Conservation (phyloP, 1,284 basidiomycete genomes). For the Ustilago trichophora region DNA sequence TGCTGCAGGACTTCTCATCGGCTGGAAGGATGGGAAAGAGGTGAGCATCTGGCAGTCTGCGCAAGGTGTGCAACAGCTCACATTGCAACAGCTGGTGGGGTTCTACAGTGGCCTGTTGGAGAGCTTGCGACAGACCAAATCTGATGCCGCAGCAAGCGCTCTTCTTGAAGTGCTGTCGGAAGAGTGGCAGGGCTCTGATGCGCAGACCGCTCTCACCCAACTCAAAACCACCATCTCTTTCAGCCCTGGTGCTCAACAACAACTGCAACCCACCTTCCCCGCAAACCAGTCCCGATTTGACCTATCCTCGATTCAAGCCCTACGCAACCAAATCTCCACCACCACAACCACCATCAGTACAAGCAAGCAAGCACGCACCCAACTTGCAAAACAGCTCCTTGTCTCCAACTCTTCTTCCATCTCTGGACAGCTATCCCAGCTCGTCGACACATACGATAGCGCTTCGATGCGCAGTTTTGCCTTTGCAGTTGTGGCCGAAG, state of each 20-base stretch:
- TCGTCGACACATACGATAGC: constrained; percentile 33
- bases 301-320: constrained; percentile 3
- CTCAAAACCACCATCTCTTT: not conserved
- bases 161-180: constrained; percentile 1
- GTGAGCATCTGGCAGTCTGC: constrained; percentile 7
- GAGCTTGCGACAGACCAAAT: not conserved
- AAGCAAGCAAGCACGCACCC: not conserved
- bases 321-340: constrained; percentile 3
- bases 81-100: not conserved
- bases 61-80: not conserved
- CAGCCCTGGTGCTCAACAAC: no score
- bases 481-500: not conserved
- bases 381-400: constrained; percentile 3
- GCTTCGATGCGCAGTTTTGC: constrained; percentile 3
- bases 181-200: constrained; percentile 6
- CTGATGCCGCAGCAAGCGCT: not conserved
- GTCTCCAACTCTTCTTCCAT: not conserved
- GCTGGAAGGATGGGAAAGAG: constrained; percentile 18
- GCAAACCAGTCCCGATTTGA: constrained; percentile 7
- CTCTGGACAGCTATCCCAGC: constrained; percentile 1
- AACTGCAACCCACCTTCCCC: no score
- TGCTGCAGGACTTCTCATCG: constrained; percentile 13
- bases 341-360: not conserved
- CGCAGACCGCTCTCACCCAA: constrained; percentile 2
- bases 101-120: constrained; percentile 6